Conservation (phyloP, 371 early-diverging fungal genomes). For the Mortierella sp. region DNA sequence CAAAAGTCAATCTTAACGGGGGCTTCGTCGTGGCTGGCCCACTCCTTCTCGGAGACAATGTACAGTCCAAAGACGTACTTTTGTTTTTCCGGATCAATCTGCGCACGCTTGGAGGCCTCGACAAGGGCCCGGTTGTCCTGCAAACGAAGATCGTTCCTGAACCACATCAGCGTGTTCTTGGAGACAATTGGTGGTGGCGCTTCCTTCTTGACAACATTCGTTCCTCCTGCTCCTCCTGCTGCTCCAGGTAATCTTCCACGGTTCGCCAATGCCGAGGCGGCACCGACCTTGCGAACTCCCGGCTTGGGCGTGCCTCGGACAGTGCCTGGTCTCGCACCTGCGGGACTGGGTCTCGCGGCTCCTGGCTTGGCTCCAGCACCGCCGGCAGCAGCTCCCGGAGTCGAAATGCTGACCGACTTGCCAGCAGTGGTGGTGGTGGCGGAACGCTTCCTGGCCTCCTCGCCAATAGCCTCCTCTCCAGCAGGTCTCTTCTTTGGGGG, state of each 20-base stretch:
- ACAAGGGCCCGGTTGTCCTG: slow-evolving; percentile 63
- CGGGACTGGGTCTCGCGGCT: slow-evolving; percentile 18
- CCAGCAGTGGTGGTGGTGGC: slow-evolving; percentile 6
- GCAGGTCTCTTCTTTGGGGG: slow-evolving; percentile 59
- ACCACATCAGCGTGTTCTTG: slow-evolving; percentile 66
- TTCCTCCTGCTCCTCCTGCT: too few species aligned
- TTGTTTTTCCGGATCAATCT: slow-evolving; percentile 19
- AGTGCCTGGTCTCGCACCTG: slow-evolving; percentile 38
- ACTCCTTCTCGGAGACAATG: slow-evolving; percentile 67
- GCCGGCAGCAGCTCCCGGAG: slow-evolving; percentile 22
- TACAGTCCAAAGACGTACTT: slow-evolving; percentile 58
- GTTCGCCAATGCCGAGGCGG: slow-evolving; percentile 39
- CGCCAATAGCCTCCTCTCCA: slow-evolving; percentile 32
- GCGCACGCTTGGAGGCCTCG: slow-evolving; percentile 42
- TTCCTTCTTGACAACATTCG: slow-evolving; percentile 45
- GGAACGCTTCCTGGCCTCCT: slow-evolving; percentile 43
- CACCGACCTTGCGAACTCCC: slow-evolving; percentile 47
- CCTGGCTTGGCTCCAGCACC: slow-evolving; percentile 20
- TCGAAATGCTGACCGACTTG: slow-evolving; percentile 30
- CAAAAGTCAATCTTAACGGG: slow-evolving; percentile 68
- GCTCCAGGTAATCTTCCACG: slow-evolving; percentile 30
- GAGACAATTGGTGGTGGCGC: slow-evolving; percentile 36
- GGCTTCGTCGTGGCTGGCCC: slow-evolving; percentile 65
- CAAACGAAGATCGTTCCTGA: slow-evolving; percentile 65
- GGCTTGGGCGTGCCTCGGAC: slow-evolving; percentile 49